Evolutionary conservation across 768 basidiomycete genomes (phyloP), one percentile per base, ranked within the genome.

Genomic region (Glaciozyma antarctica): DNA sequence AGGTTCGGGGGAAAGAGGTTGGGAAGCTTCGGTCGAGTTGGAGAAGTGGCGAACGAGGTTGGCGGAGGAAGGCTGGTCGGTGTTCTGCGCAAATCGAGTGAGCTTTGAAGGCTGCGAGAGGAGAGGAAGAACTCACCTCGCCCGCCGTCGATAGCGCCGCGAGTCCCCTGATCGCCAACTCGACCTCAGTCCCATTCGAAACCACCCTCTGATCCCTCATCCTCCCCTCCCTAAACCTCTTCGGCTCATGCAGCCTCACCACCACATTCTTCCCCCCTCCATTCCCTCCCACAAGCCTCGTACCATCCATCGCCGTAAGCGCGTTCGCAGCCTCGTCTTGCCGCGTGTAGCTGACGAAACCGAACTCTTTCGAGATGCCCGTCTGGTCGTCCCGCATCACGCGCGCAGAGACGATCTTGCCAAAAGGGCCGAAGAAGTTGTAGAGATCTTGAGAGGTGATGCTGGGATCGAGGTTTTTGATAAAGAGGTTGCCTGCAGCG

Each of bases 371-470:
- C 85, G 77, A 87, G 86, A 58, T 86, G 85, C 43, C 88, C 87
- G 64, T 67, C 3, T 10, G 77, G 73, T 92, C 90, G 71, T 88
- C 89, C 28, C 88, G 84, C 91, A 93, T 92, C 49, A 93, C 90
- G 64, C 90, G 86, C 53, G 91, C 91, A 85, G 88, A 91, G 68
- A 91, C 88, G 68, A 93, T 91, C 77, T 86, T 84, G 48, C 91
- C 91, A 75, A 85, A 94, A 84, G 78, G 58, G 13, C 65, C 43
- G 66, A 94, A 94, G 76, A 88, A 85, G 28, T 84, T 79, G 73
- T 88, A 90, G 19, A 94, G 81, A 44, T 82, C 83, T 75, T 92
- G 89, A 0, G 90, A 91, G 75, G 89, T 87, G 45, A 93, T 86
- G 9, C 85, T 82, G 3, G 88, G 83, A 76, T 90, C 88, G 58